Base-by-base conservation (phyloP, 140 eudicot species). In the Cichorium intybus region DNA sequence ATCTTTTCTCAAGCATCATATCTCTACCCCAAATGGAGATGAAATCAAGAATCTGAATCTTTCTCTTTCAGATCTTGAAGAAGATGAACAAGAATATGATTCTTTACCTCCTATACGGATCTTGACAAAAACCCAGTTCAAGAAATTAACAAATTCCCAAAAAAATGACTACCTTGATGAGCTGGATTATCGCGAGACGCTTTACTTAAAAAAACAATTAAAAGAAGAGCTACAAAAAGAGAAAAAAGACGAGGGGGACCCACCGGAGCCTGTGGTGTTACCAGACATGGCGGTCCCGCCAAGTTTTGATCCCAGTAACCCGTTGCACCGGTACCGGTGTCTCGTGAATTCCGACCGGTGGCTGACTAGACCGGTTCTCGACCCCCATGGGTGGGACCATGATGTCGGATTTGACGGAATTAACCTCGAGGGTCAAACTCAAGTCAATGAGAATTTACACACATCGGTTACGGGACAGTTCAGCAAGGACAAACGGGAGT, bases 331-430 rank as follows among this genome's bases (percentile, higher is more conserved):
- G 58, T 93, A 79, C 33, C 95, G 88, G 12, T 87, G 94, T 11
- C 69, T 89, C 11, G 81, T 86, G 47, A 77, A 87, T n/a, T 69
- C 73, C 57, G 94, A 93, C 41, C 82, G 75, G 71, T 93, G 84
- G 95, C 82, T 88, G 1, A 82, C 94, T 24, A 80, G 97, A 52
- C 99, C 99, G 0, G 99, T 89, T 62, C 94, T 88, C 27, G 95
- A 93, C 68, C 90, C 88, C 21, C 83, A 84, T 56, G 99, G 99
- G 68, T 93, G 99, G 99, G 99, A 93, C 56, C 94, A 89, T 70
- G 99, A 93, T 57, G 90, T 93, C 31, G 94, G 99, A 66, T 93
- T 93, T 68, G 99, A 93, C 31, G 99, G 99, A 39, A 76, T 93
- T 31, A 89, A 86, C 76, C 74, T 93, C 48, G 48, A 12, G 97